Evolutionary conservation across 2,329 filamentous ascomycete species (phyloP), one percentile per base, ranked within the genome.

Genomic region (Penicillium sp.): DNA sequence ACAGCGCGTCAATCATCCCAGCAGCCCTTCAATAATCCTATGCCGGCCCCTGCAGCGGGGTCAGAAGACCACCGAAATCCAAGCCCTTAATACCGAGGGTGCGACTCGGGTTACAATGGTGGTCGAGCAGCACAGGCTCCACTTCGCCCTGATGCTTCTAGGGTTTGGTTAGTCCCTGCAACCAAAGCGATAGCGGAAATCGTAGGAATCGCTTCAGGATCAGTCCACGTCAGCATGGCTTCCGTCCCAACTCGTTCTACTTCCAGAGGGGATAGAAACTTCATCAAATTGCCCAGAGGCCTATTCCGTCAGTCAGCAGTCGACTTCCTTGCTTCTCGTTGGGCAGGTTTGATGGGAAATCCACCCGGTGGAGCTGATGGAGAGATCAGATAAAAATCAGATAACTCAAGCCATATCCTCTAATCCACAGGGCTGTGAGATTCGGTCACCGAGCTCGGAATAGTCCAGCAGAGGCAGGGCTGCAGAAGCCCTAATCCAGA

Each of bases 351-450:
- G 16, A 56, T 43, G 37, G 18, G 33, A 58, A 65, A 65, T 47
- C 65, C 64, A 66, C 64, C 50, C 2, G 36, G 64, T 66, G 64
- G 64, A 66, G 66, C 59, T 19, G 40, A 54, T 55, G 60, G 60
- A 60, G 60, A 56, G 63, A 62, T 66, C 66, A 60, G 61, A 68
- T 68, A 61, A 64, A 63, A 66, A 63, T 62, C 63, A 61, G 63
- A 64, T 66, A 59, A 63, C 60, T 59, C 47, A 43, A 61, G 57
- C 59, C 63, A 60, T 62, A 64, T 66, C 63, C 35, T 41, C 52
- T 43, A n/a, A n/a, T n/a, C n/a, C n/a, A n/a, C n/a, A n/a, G n/a
- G n/a, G n/a, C n/a, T n/a, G n/a, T n/a, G n/a, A n/a, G n/a, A n/a
- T n/a, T n/a, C n/a, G n/a, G n/a, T n/a, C n/a, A n/a, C n/a, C n/a